phyloP scores from a whole-genome alignment of 1,139 yeast species.

The Arxiozyma slooffiae region DNA sequence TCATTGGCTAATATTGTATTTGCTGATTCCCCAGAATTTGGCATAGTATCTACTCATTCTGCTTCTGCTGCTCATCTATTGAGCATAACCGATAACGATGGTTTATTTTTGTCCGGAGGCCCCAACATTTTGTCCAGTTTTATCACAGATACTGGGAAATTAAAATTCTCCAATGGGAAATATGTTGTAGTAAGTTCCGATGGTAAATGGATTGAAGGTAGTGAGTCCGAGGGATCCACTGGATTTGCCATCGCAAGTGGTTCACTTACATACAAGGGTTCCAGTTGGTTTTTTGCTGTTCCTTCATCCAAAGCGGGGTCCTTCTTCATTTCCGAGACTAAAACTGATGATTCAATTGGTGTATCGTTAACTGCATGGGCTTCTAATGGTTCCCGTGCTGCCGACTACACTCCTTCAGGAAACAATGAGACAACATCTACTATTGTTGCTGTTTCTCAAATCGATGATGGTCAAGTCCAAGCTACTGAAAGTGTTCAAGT shows the following conservation, averaged over 20 bases:
- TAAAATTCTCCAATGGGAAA: conserved; percentile 18
- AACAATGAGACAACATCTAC: background rate
- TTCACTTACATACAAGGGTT: conserved; percentile 18
- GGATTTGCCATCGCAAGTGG: conserved; percentile 22
- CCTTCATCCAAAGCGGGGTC: conserved; percentile 1
- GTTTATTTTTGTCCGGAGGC: conserved; percentile 1
- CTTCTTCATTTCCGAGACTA: conserved; percentile 9
- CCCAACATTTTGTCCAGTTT: background rate
- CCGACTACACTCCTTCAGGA: conserved; percentile 7
- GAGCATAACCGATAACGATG: conserved; percentile 9
- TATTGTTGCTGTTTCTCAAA: conserved; percentile 7
- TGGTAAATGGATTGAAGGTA: conserved; percentile 12
- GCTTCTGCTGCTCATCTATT: conserved; percentile 25
- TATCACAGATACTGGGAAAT: conserved; percentile 8
- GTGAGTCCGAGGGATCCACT: conserved; percentile 17
- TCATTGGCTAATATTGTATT: conserved; percentile 19
- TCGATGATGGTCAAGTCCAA: conserved; percentile 10
- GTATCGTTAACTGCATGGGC: conserved; percentile 9
- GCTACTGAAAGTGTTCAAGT: conserved; percentile 4
- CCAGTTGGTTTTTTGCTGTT: conserved; percentile 18
- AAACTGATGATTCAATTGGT: conserved; percentile 6
- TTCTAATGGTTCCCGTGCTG: conserved; percentile 5
- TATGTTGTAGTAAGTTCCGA: conserved; percentile 18
- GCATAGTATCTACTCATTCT: conserved; percentile 23
- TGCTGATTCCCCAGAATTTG: conserved; percentile 29